Percentiles rank a stretch among this genome's conserved stretches.
phyloP scores from a whole-genome alignment of 2,329 filamentous ascomycete species.

The Aspergillus fructus region DNA sequence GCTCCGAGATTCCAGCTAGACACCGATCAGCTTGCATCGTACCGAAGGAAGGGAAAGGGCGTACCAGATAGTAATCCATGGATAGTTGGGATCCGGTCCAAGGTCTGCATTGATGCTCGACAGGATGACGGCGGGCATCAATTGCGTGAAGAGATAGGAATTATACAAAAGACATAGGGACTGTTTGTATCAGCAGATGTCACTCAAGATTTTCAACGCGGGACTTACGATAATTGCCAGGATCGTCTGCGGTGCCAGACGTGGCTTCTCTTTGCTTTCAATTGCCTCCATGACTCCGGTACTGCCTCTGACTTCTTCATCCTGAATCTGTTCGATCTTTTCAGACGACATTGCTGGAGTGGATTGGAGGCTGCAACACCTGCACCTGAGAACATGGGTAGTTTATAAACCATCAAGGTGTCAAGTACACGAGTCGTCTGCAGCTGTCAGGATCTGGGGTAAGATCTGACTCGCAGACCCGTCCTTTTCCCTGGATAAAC shows the following conservation, averaged over 20 bases:
- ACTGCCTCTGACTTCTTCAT: background rate
- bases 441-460: too few species aligned
- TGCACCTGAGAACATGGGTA: too few species aligned
- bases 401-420: too few species aligned
- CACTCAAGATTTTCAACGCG: background rate
- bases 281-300: background rate
- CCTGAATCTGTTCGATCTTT: background rate
- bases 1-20: conserved; percentile 3
- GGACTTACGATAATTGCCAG: background rate
- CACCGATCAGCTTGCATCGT: background rate
- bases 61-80: conserved; percentile 6
- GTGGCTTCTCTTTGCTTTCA: background rate
- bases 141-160: conserved; percentile 7
- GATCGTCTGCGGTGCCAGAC: background rate
- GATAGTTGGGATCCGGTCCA: background rate
- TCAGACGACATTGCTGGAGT: background rate
- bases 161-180: background rate
- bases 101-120: conserved; percentile 4
- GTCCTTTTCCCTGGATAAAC: too few species aligned
- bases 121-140: conserved; percentile 5
- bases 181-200: background rate
- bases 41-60: background rate
- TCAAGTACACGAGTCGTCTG: too few species aligned
- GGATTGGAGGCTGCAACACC: too few species aligned
- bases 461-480: too few species aligned